Evolutionary conservation across 140 eudicot genomes (phyloP).

Genomic region (Erigeron philadelphicus): DNA sequence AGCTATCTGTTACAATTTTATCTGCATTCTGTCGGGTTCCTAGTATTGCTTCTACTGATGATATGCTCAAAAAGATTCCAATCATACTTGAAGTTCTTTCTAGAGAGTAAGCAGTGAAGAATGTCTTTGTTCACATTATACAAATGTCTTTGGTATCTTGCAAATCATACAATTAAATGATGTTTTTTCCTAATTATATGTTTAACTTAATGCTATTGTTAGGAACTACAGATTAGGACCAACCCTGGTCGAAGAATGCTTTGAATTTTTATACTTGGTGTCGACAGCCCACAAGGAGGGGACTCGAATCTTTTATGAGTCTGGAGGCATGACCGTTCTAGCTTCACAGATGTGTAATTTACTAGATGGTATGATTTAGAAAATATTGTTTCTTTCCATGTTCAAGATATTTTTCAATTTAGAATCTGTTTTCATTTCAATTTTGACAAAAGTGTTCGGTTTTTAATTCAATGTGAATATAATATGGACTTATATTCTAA

Average conservation of each 20-base stretch:
- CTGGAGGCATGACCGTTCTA: constrained; percentile 55
- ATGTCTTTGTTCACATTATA: background rate
- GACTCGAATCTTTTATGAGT: constrained; percentile 38
- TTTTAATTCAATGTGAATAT: constrained; percentile 11
- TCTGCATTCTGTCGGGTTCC: constrained; percentile 75
- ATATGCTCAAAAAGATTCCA: constrained; percentile 58
- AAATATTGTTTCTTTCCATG: background rate
- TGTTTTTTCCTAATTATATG: background rate
- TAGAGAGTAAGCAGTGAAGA: constrained; percentile 37
- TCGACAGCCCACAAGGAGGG: constrained; percentile 52
- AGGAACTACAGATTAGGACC: constrained; percentile 39
- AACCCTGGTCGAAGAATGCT: constrained; percentile 53
- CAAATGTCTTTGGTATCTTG: background rate
- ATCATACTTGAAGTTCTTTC: constrained; percentile 56
- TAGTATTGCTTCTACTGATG: constrained; percentile 59
- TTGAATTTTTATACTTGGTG: constrained; percentile 62
- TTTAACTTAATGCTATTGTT: constrained; percentile 1
- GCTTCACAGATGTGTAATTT: constrained; percentile 53
- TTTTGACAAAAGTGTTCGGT: background rate
- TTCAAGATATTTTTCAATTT: background rate
- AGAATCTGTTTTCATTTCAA: background rate
- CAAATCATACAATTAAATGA: background rate
- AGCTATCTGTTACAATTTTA: constrained; percentile 57
- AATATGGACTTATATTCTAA: constrained; percentile 12
- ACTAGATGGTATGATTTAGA: constrained; percentile 48